Evolutionary conservation across 2,329 filamentous ascomycete species (phyloP), one percentile per base, ranked within the genome.

Genomic region (Chaetomiaceae sp.): DNA sequence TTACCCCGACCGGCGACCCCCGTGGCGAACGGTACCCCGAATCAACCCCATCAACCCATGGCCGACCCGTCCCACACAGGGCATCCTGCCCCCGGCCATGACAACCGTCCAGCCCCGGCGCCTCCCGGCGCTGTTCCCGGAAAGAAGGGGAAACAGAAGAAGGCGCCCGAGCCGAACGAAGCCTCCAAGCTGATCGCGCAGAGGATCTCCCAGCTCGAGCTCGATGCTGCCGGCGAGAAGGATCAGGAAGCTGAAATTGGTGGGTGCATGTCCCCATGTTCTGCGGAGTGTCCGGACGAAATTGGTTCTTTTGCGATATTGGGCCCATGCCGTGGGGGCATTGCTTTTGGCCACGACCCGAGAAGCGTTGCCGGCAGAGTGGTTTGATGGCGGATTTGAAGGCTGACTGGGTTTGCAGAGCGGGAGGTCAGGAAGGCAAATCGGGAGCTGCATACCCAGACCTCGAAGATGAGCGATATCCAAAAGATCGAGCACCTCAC

Each of bases 241-340:
- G 92, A 95, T 61, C 89, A 96, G 70, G 91, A 96, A 71, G 82
- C 87, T 55, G 93, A 97, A 75, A 96, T 99, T 67, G 89, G 90
- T 95, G 56, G 43, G 66, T 67, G 45, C 53, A 50, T 42, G 54
- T 39, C 49, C 52, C 9, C 25, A 17, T 43, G n/a, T 31, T 30
- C 41, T 21, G 17, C 16, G 12, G n/a, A 23, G 5, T 19, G 21
- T 17, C 7, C 19, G 16, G 13, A 4, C 9, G 14, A 21, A 13
- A 2, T 10, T 6, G 25, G 25, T 27, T 27, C 6, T 27, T n/a
- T 3, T 27, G 25, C 25, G 25, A 27, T 1, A 3, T 1, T 27
- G 25, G 25, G 10, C n/a, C n/a, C n/a, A n/a, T n/a, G n/a, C n/a
- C n/a, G n/a, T n/a, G n/a, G n/a, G n/a, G n/a, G n/a, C n/a, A n/a